Evolutionary conservation across 2,329 filamentous ascomycete species (phyloP).

Genomic region (Pseudocercospora fijiensis): DNA sequence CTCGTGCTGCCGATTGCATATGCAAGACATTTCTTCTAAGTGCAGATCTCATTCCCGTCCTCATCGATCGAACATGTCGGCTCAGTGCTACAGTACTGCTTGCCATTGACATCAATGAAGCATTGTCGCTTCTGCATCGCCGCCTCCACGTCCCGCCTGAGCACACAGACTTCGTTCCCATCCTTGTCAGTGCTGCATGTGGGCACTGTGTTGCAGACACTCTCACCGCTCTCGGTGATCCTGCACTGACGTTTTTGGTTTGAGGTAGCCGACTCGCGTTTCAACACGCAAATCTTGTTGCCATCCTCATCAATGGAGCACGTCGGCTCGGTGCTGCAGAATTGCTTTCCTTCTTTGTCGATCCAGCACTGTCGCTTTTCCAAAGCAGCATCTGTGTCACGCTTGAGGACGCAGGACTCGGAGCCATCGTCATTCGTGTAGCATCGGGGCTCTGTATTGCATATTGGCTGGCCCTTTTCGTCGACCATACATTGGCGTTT

Average conservation of each 20-base stretch:
- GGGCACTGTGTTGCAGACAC: constrained; percentile 5
- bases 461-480: constrained; percentile 12
- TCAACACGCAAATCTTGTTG: not conserved
- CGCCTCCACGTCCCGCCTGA: not conserved
- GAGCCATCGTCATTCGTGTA: constrained; percentile 9
- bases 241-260: constrained; percentile 17
- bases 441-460: constrained; percentile 13
- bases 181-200: constrained; percentile 9
- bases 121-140: constrained; percentile 4
- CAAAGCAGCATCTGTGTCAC: not conserved
- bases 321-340: constrained; percentile 1
- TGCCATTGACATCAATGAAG: not conserved
- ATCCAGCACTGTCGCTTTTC: constrained; percentile 7
- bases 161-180: constrained; percentile 11
- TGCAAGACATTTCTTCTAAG: not conserved
- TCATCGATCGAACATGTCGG: constrained; percentile 1
- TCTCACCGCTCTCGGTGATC: constrained; percentile 10
- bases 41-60: not conserved
- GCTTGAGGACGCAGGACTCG: constrained; percentile 8
- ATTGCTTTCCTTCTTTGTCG: not conserved
- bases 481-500: constrained; percentile 17
- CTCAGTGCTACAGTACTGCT: constrained; percentile 9
- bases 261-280: not conserved
- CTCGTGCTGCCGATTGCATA: not conserved
- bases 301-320: constrained; percentile 1